Percentiles rank a stretch among this genome's conserved stretches.
These are phyloP conservation scores for Aspergillus novoparasiticus DNA, from an alignment of 2,329 filamentous ascomycete genomes.

Conservation along the genomic window DNA sequence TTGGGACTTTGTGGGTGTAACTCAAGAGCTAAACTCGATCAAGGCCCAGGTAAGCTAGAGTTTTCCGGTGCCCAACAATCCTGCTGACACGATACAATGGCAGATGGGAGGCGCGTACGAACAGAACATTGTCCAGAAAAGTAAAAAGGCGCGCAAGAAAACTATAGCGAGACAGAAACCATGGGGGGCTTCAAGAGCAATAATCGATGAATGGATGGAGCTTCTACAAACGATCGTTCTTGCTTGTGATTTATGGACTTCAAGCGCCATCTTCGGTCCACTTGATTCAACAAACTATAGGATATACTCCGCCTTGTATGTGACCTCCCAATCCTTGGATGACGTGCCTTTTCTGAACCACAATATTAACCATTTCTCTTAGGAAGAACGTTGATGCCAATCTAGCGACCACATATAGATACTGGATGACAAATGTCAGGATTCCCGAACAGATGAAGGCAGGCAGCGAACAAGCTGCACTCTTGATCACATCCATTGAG, in stretches of 20 bases:
- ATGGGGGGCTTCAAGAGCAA: not conserved
- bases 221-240: not conserved
- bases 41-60: too few relatives aligned
- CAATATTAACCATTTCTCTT: not conserved
- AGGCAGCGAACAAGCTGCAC: not conserved
- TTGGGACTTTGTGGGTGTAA: not conserved
- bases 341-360: not conserved
- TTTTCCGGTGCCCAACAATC: too few relatives aligned
- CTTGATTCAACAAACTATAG: not conserved
- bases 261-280: not conserved
- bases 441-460: not conserved
- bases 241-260: not conserved
- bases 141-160: not conserved
- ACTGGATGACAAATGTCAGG: not conserved
- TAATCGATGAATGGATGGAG: not conserved
- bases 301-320: not conserved
- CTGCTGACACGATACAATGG: not conserved
- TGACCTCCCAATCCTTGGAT: not conserved
- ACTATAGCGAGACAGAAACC: not conserved
- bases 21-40: not conserved
- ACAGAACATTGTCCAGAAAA: not conserved
- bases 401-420: not conserved
- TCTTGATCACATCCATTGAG: not conserved
- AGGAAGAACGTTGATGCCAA: not conserved
- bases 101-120: not conserved